These are phyloP conservation scores for Euphorbia peplus DNA, from an alignment of 345 rosid genomes.

Conservation along the genomic window DNA sequence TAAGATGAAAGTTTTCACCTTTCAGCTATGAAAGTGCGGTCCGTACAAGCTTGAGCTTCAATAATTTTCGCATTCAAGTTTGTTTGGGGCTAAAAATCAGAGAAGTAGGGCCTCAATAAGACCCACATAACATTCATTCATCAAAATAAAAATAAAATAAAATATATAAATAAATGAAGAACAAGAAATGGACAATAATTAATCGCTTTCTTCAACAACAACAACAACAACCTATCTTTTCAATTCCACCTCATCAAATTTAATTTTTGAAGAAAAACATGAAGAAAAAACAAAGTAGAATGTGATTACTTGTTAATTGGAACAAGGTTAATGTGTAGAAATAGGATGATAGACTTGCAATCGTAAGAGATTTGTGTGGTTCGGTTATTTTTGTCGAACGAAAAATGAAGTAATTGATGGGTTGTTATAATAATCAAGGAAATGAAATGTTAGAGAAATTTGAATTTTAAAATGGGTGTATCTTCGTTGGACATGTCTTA, in stretches of 20 bases:
- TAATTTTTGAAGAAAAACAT: too few species aligned
- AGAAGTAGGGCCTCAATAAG: conserved; percentile 27
- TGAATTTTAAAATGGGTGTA: too few species aligned
- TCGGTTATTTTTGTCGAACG: too few species aligned
- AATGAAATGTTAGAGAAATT: too few species aligned
- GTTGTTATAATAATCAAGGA: too few species aligned
- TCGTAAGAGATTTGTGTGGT: too few species aligned
- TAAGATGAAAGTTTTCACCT: conserved; percentile 6
- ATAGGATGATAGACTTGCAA: too few species aligned
- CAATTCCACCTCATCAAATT: background rate
- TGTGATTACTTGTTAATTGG: too few species aligned
- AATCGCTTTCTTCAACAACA: conserved; percentile 7
- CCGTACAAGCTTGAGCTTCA: conserved; percentile 13
- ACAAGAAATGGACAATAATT: conserved; percentile 7
- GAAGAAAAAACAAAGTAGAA: background rate
- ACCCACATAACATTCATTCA: conserved; percentile 27
- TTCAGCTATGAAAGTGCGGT: conserved; percentile 11
- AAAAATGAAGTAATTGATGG: too few species aligned
- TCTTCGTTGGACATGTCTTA: too few species aligned
- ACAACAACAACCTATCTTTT: conserved; percentile 4
- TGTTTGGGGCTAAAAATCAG: conserved; percentile 13
- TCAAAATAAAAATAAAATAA: conserved; percentile 3
- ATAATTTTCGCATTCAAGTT: conserved; percentile 32
- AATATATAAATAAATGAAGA: background rate
- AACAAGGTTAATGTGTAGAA: too few species aligned